Conservation (phyloP, 306 rosid genomes). For the Dalbergia cochinchinensis region DNA sequence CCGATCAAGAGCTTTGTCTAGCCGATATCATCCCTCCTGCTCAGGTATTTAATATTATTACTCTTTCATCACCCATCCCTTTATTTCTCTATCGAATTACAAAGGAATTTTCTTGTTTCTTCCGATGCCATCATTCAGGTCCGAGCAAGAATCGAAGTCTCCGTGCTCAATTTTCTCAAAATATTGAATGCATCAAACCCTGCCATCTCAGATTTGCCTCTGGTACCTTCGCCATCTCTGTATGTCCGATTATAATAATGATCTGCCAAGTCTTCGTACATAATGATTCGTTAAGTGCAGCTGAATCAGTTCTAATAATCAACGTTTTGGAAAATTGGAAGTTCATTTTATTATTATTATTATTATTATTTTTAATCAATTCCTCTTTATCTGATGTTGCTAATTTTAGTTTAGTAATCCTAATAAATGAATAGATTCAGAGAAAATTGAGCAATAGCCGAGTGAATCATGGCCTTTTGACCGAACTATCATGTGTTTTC, state of each 20-base stretch:
- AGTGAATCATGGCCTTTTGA: constrained; percentile 66
- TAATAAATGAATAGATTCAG: constrained; percentile 59
- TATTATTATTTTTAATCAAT: not conserved
- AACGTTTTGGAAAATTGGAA: not conserved
- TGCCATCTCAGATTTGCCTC: constrained; percentile 80
- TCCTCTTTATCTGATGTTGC: constrained; percentile 12
- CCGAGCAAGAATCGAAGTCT: constrained; percentile 84
- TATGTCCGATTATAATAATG: not conserved
- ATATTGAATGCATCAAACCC: constrained; percentile 74
- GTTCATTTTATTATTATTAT: not conserved
- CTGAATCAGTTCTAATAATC: constrained; percentile 9
- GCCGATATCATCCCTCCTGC: constrained; percentile 76
- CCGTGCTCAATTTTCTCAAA: constrained; percentile 84
- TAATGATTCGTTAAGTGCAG: not conserved
- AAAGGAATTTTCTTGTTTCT: not conserved
- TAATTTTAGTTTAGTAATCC: constrained; percentile 12
- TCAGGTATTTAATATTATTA: constrained; percentile 56
- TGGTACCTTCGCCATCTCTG: constrained; percentile 52
- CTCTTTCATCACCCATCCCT: constrained; percentile 8
- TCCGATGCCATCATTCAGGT: constrained; percentile 54
- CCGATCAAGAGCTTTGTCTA: constrained; percentile 76
- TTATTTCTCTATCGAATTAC: not conserved
- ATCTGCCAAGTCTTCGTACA: not conserved
- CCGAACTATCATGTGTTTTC: constrained; percentile 71
- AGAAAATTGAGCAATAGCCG: constrained; percentile 70